These are phyloP conservation scores for Auriscalpium vulgare DNA, from an alignment of 768 basidiomycete genomes.

Conservation along the genomic window DNA sequence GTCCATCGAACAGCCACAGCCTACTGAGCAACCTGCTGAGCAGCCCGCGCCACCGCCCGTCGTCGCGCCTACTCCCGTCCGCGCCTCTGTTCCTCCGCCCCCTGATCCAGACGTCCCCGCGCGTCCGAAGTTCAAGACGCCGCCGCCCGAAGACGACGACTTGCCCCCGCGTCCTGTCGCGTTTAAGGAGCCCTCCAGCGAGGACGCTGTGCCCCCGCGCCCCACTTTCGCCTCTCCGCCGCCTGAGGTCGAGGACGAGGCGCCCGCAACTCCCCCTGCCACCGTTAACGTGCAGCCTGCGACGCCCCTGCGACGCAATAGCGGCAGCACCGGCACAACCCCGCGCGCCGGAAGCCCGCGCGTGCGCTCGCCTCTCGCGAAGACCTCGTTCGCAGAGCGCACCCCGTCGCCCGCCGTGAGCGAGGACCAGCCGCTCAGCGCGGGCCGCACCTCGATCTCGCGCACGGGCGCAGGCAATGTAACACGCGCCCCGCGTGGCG, in stretches of 20 bases:
- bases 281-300: constrained; percentile 34
- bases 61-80: constrained; percentile 11
- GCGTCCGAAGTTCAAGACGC: constrained; percentile 53
- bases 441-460: constrained; percentile 8
- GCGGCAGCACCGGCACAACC: constrained; percentile 24
- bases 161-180: constrained; percentile 31
- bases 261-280: constrained; percentile 24
- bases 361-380: constrained; percentile 12
- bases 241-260: constrained; percentile 18
- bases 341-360: constrained; percentile 27
- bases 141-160: constrained; percentile 51
- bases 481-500: constrained; percentile 8
- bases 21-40: not conserved
- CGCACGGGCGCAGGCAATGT: constrained; percentile 6
- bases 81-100: constrained; percentile 14
- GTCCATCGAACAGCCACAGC: no score
- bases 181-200: constrained; percentile 31
- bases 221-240: constrained; percentile 14
- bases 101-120: constrained; percentile 15
- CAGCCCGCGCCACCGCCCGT: constrained; percentile 26
- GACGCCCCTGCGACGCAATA: constrained; percentile 48
- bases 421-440: constrained; percentile 8
- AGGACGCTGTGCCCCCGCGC: constrained; percentile 6
- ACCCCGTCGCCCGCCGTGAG: constrained; percentile 6
- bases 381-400: constrained; percentile 5